Conservation (phyloP, 2,329 filamentous ascomycete species). For the Monosporascus sp. region DNA sequence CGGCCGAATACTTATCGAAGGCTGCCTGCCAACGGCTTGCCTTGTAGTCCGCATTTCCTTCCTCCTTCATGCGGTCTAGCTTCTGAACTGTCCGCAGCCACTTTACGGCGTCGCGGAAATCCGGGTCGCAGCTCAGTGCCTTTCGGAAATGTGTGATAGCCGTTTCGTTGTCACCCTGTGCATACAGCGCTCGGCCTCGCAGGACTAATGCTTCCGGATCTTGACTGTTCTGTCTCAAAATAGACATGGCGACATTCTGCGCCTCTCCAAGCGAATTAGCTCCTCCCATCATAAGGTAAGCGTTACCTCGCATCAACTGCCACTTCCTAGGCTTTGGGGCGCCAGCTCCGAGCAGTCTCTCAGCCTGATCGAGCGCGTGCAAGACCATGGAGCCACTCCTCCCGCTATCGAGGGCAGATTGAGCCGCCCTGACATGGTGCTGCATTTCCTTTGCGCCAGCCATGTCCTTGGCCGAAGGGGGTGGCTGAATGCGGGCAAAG, state of each 20-base stretch:
- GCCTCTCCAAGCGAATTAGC: slow-evolving; percentile 86
- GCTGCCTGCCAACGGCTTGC: slow-evolving; percentile 73
- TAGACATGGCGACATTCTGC: slow-evolving; percentile 83
- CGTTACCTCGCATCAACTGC: slow-evolving; percentile 88
- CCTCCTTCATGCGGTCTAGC: slow-evolving; percentile 87
- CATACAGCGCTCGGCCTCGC: slow-evolving; percentile 80
- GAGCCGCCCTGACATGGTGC: slow-evolving; percentile 73
- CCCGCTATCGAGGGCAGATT: slow-evolving; percentile 68
- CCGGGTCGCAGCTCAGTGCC: slow-evolving; percentile 84
- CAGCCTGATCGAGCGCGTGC: slow-evolving; percentile 86
- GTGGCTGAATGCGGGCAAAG: slow-evolving; percentile 73
- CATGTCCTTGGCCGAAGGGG: slow-evolving; percentile 80
- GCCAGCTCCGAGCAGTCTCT: slow-evolving; percentile 69
- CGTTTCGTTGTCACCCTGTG: slow-evolving; percentile 91
- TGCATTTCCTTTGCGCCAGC: slow-evolving; percentile 80
- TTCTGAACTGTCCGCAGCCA: slow-evolving; percentile 87
- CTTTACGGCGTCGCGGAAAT: slow-evolving; percentile 83
- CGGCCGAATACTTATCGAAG: slow-evolving; percentile 77
- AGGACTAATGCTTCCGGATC: slow-evolving; percentile 93
- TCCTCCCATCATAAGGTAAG: slow-evolving; percentile 87
- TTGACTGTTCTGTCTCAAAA: slow-evolving; percentile 80
- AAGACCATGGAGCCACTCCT: slow-evolving; percentile 86
- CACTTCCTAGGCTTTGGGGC: slow-evolving; percentile 84
- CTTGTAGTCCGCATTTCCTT: slow-evolving; percentile 90
- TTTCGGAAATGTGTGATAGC: slow-evolving; percentile 88